These are phyloP conservation scores for Naganishia antarctica DNA, from an alignment of 768 basidiomycete genomes.

Conservation along the genomic window DNA sequence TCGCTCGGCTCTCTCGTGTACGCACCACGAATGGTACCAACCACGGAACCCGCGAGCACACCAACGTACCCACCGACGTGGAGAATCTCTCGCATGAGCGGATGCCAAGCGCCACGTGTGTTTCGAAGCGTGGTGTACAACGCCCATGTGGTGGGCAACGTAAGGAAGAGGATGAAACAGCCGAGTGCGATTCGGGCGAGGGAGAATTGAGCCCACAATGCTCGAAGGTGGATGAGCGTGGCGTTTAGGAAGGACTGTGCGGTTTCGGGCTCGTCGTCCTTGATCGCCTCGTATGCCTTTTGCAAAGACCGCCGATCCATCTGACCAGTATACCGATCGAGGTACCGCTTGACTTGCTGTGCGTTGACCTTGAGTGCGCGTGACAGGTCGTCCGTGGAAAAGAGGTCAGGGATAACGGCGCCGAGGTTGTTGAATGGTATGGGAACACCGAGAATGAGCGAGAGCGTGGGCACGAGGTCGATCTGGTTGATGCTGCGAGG, in stretches of 20 bases:
- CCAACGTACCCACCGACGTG: slow-evolving; percentile 57
- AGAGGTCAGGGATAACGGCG: slow-evolving; percentile 82
- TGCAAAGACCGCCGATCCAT: slow-evolving; percentile 59
- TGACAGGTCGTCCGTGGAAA: slow-evolving; percentile 58
- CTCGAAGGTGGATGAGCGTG: slow-evolving; percentile 57
- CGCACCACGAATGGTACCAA: slow-evolving; percentile 49
- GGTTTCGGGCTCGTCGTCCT: slow-evolving; percentile 24
- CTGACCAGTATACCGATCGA: slow-evolving; percentile 73
- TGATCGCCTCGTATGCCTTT: slow-evolving; percentile 28
- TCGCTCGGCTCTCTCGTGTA: slow-evolving; percentile 29
- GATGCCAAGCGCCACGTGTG: slow-evolving; percentile 46
- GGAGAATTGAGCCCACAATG: slow-evolving; percentile 94
- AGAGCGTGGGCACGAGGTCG: slow-evolving; percentile 81
- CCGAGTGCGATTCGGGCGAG: slow-evolving; percentile 70
- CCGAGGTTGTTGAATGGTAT: slow-evolving; percentile 97
- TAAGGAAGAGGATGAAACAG: slow-evolving; percentile 58
- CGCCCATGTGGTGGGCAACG: slow-evolving; percentile 58
- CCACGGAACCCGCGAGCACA: slow-evolving; percentile 54
- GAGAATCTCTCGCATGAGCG: slow-evolving; percentile 50
- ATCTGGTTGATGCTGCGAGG: slow-evolving; percentile 72
- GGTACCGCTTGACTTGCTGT: slow-evolving; percentile 68
- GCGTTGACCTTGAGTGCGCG: slow-evolving; percentile 67
- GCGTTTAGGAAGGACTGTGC: slow-evolving; percentile 35
- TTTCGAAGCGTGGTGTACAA: slow-evolving; percentile 57
- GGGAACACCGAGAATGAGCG: slow-evolving; percentile 82